These are phyloP conservation scores for Daldinia eschscholtzii DNA, from an alignment of 2,329 filamentous ascomycete genomes.

Conservation along the genomic window DNA sequence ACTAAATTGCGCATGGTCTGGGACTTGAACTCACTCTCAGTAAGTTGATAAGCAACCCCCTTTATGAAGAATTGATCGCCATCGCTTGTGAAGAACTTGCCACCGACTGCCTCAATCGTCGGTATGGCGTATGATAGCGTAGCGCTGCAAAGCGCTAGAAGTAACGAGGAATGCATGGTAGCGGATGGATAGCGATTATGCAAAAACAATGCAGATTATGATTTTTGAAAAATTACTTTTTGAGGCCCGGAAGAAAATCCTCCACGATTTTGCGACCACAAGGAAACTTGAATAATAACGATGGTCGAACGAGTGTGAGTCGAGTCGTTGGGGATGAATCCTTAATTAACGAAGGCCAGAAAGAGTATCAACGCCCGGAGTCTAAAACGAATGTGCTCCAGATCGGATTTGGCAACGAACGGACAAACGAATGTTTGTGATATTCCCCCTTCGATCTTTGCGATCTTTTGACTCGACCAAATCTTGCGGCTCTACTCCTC, in stretches of 20 bases:
- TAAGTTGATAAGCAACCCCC: conserved; percentile 81
- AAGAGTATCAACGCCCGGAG: conserved; percentile 20
- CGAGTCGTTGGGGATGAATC: conserved; percentile 28
- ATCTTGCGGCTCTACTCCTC: conserved; percentile 30
- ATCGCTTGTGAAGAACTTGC: conserved; percentile 87
- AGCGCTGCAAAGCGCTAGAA: conserved; percentile 54
- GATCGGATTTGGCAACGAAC: conserved; percentile 22
- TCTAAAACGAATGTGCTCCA: conserved; percentile 38
- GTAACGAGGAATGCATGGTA: conserved; percentile 57
- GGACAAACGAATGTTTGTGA: conserved; percentile 37
- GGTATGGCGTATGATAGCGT: conserved; percentile 58
- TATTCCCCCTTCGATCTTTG: conserved; percentile 19
- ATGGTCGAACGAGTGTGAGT: conserved; percentile 32
- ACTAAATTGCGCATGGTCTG: neutral
- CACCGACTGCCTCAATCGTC: conserved; percentile 70
- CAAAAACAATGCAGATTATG: conserved; percentile 6
- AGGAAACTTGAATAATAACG: conserved; percentile 18
- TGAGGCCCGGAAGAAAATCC: neutral
- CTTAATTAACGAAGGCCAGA: conserved; percentile 29
- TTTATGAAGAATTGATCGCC: conserved; percentile 88
- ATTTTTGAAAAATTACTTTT: conserved; percentile 6
- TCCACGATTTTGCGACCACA: conserved; percentile 11
- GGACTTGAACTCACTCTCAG: conserved; percentile 53
- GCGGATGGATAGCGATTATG: conserved; percentile 24
- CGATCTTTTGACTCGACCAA: conserved; percentile 18